Conservation (phyloP, 2,329 filamentous ascomycete genomes). For the Cryphonectria naterciae region DNA sequence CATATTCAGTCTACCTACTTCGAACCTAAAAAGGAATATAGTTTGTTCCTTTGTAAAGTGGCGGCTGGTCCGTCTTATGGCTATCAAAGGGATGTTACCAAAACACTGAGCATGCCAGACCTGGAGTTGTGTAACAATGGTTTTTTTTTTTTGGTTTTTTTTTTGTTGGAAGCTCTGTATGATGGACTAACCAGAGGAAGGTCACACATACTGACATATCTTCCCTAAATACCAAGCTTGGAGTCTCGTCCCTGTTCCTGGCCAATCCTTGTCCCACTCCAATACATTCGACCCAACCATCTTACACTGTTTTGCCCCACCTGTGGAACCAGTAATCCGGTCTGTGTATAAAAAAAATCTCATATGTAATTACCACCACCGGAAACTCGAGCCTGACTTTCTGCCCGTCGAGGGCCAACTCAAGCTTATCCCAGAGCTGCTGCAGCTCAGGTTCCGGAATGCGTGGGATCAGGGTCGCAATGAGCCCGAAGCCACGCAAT, state of each 20-base stretch:
- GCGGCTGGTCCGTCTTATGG: neutral
- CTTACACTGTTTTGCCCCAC: slow-evolving; percentile 15
- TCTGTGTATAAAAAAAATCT: neutral
- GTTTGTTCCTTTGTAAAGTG: neutral
- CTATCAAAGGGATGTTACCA: neutral
- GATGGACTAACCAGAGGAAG: too few relatives aligned
- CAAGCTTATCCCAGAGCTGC: slow-evolving; percentile 31
- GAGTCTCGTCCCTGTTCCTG: neutral
- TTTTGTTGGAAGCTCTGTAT: neutral
- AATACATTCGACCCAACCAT: neutral
- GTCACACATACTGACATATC: neutral
- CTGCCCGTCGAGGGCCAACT: slow-evolving; percentile 24
- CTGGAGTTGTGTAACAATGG: neutral
- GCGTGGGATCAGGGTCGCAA: slow-evolving; percentile 29
- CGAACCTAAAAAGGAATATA: neutral
- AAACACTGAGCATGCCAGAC: neutral
- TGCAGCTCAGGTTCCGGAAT: slow-evolving; percentile 27
- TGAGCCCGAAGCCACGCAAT: slow-evolving; percentile 31
- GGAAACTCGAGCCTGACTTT: slow-evolving; percentile 29
- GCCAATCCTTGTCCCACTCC: neutral
- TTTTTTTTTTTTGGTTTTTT: too few relatives aligned
- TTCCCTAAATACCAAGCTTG: too few relatives aligned
- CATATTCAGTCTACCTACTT: neutral
- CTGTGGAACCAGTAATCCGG: neutral
- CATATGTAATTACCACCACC: slow-evolving; percentile 25